These are phyloP conservation scores for Lithocarpus polystachyus DNA, from an alignment of 306 rosid species.

Conservation along the genomic window DNA sequence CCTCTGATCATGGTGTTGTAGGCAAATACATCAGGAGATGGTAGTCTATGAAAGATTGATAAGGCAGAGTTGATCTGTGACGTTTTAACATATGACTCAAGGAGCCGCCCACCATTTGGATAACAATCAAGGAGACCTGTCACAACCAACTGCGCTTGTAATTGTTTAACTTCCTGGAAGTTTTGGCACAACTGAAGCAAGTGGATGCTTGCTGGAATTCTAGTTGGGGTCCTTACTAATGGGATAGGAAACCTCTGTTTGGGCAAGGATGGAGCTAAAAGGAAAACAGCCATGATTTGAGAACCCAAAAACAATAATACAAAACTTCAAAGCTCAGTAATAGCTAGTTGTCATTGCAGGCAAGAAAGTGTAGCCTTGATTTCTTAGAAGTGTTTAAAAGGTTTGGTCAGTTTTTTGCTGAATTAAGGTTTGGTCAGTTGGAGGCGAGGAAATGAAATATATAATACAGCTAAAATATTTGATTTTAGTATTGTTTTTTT, in stretches of 20 bases:
- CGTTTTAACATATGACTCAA: conserved; percentile 33
- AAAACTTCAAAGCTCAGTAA: neutral
- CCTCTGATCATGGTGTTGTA: conserved; percentile 44
- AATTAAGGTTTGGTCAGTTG: neutral
- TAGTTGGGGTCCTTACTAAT: neutral
- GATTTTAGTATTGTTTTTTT: neutral
- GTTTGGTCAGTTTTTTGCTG: too few relatives aligned
- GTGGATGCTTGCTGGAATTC: conserved; percentile 26
- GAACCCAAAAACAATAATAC: neutral
- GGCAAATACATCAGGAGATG: conserved; percentile 43
- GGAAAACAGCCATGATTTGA: conserved; percentile 11
- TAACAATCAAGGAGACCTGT: conserved; percentile 34
- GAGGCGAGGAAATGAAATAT: neutral
- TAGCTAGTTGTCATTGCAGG: neutral
- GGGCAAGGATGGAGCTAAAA: conserved; percentile 1
- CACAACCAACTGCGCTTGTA: conserved; percentile 39
- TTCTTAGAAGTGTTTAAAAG: neutral
- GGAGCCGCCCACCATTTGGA: conserved; percentile 39
- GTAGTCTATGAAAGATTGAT: conserved; percentile 27
- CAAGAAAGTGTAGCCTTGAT: too few relatives aligned
- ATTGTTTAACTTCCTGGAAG: conserved; percentile 35
- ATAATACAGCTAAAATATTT: neutral
- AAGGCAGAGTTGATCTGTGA: conserved; percentile 26
- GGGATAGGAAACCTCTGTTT: neutral
- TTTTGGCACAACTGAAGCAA: conserved; percentile 40